phyloP scores from a whole-genome alignment of 2,329 filamentous ascomycete genomes.

The Colletotrichum sp. region DNA sequence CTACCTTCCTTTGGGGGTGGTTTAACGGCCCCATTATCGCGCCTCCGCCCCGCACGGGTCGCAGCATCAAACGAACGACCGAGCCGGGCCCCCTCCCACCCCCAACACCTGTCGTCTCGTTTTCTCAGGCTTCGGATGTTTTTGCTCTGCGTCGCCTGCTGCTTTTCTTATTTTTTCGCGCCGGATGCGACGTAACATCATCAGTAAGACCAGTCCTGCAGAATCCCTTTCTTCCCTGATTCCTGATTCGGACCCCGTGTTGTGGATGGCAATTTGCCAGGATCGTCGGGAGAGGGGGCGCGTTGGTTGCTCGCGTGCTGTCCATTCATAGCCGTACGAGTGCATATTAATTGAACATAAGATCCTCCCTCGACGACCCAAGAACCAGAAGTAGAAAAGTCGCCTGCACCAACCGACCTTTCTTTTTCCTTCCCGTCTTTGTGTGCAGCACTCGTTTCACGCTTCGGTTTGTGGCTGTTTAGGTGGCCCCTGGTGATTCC shows the following conservation, averaged over 20 bases:
- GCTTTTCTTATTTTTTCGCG: background rate
- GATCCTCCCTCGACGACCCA: background rate
- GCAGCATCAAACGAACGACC: conserved; percentile 1
- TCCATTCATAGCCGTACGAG: background rate
- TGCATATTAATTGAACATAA: background rate
- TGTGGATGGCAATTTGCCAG: background rate
- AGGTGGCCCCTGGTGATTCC: background rate
- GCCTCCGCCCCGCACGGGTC: background rate
- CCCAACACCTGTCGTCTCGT: background rate
- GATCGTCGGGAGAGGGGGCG: background rate
- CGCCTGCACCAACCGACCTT: background rate
- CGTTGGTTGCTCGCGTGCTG: background rate
- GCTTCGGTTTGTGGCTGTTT: conserved; percentile 6
- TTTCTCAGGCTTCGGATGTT: background rate
- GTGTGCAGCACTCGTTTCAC: conserved; percentile 3
- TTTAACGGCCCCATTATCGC: background rate
- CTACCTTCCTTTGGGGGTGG: background rate
- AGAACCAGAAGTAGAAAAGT: background rate
- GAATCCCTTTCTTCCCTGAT: background rate
- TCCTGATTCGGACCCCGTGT: background rate
- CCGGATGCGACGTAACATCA: background rate
- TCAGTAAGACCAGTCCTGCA: background rate
- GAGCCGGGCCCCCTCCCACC: background rate
- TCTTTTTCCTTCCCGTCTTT: background rate
- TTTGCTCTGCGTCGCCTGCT: background rate